Evolutionary conservation across 1,284 basidiomycete species (phyloP), one percentile per base, ranked within the genome.

Genomic region (Papiliotrema terrestris): DNA sequence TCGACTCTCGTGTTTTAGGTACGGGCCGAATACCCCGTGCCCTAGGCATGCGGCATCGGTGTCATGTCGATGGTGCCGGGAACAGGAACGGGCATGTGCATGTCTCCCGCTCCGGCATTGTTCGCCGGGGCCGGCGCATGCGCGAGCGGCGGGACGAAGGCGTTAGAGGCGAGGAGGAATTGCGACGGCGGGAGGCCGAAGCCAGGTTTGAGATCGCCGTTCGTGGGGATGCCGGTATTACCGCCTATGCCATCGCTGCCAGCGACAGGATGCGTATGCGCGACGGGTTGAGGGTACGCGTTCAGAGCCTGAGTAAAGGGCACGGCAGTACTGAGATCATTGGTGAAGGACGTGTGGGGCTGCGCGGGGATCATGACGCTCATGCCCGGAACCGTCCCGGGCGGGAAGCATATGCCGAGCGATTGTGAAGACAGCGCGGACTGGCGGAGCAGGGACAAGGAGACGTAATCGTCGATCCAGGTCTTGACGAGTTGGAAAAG

Each of bases 401-500:
- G 48, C 13, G 13, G 11, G 29, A 32, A 32, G 29, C 6, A 11
- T 22, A 42, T 25, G 45, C 52, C 48, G 48, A 52, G 52, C 14
- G 48, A 47, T 11, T 42, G 14, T 25, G 47, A 32, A 8, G 60
- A 64, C 15, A 70, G 60, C 8, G 61, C 64, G 15, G 60, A 60
- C 37, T 65, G 65, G 26, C 72, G 69, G 14, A 65, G 49, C 13
- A 63, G 60, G 17, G 58, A 48, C 41, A 75, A 58, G 19, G 63
- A 55, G 35, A 72, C 60, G 48, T 66, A 73, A 52, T 75, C 73
- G 56, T 74, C 73, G 41, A 71, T 61, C 66, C 67, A 74, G 2
- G 70, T 71, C 54, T 75, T 75, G 59, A 75, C 32, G 6, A 75
- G 63, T 52, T 74, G 73, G 60, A 73, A 74, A 25, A 60, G 53